phyloP scores from a whole-genome alignment of 768 basidiomycete species.

The Tricholoma matsutake region DNA sequence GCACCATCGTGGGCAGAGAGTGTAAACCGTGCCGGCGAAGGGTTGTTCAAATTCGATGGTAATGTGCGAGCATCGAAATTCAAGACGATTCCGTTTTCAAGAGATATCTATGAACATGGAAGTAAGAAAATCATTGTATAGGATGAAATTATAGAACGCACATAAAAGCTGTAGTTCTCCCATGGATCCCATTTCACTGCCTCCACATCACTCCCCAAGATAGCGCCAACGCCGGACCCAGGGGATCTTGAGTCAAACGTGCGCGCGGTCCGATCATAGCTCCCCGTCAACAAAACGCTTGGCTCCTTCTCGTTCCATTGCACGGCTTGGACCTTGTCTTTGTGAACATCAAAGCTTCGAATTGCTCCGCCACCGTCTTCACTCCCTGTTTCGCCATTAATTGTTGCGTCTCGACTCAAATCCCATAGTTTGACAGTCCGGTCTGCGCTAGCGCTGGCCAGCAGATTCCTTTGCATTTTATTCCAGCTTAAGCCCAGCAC shows the following conservation, averaged over 20 bases:
- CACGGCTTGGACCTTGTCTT: constrained; percentile 94
- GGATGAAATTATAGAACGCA: constrained; percentile 35
- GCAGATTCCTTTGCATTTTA: constrained; percentile 78
- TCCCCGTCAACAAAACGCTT: constrained; percentile 87
- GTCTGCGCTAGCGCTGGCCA: constrained; percentile 92
- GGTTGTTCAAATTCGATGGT: constrained; percentile 59
- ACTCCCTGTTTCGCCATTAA: constrained; percentile 30
- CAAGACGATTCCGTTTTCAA: constrained; percentile 92
- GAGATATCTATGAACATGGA: constrained; percentile 60
- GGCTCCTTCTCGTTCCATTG: constrained; percentile 93
- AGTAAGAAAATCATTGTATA: neutral
- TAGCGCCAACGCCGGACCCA: constrained; percentile 76
- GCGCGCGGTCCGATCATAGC: constrained; percentile 93
- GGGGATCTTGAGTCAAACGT: constrained; percentile 91
- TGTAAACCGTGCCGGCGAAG: constrained; percentile 79
- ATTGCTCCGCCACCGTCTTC: constrained; percentile 63
- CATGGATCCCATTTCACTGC: constrained; percentile 95
- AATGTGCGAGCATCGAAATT: constrained; percentile 89
- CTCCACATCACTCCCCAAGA: constrained; percentile 91
- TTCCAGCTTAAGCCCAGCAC: constrained; percentile 96
- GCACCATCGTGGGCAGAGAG: constrained; percentile 92
- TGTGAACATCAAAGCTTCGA: constrained; percentile 81
- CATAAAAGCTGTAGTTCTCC: constrained; percentile 85
- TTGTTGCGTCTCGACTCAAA: constrained; percentile 64
- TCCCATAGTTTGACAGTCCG: constrained; percentile 98